Base-by-base conservation (phyloP, 1,284 basidiomycete species). In the Cryptococcus floricola region DNA sequence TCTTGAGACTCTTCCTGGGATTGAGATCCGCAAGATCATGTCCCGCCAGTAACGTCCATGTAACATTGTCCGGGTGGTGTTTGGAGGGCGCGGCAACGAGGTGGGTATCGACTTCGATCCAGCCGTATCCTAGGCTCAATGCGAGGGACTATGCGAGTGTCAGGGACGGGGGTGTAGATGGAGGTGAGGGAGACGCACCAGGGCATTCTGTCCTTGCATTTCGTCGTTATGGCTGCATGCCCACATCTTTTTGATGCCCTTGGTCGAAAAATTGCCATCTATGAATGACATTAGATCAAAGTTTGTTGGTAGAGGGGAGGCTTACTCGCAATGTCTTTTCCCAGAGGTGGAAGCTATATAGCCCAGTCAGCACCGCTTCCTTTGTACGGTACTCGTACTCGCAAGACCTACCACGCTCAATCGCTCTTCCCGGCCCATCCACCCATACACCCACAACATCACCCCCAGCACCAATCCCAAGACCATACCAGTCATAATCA, bases 141-240 rank as follows among this genome's bases (percentile, higher is more conserved):
- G 68, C 68, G 19, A 66, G 61, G 10, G 50, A 53, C 68, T 69
- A 39, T 27, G 5, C 38, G 12, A n/a, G 3, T 37, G 37, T 25
- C 2, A 34, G 28, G 13, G 34, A 39, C 12, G 47, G 4, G 1
- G 34, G 39, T 38, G 23, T 9, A 38, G 25, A 23, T 14, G 19
- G 9, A 23, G 23, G 23, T 23, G 38, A 10, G 41, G 34, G 13
- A 25, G 3, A 62, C 67, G 57, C 34, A 70, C 68, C n/a, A 68
- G 52, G 23, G 67, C 62, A 39, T 62, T 38, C 2, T 25, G 25
- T 5, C 66, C 63, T 23, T 68, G 67, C 67, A 68, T 66, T 51
- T 70, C 68, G 50, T 70, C 68, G 50, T 70, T 70, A 49, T 70
- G 68, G 50, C 67, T 69, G 37, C 54, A 55, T 3, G 60, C 65